phyloP scores from a whole-genome alignment of 2,329 filamentous ascomycete species.

The Cadophora sp. region DNA sequence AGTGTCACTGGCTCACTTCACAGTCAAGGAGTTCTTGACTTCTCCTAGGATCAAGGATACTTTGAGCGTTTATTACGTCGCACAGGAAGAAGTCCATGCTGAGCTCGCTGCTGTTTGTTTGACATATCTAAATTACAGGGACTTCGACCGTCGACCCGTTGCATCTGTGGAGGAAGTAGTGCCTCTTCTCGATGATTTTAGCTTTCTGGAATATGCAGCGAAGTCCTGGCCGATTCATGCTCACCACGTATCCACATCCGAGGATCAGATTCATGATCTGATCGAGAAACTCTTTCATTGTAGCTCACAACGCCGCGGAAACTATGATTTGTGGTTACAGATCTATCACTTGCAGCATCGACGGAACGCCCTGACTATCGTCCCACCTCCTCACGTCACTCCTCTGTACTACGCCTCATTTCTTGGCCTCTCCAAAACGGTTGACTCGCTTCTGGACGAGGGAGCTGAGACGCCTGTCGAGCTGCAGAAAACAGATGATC shows the following conservation, averaged over 20 bases:
- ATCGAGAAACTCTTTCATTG: constrained; percentile 20
- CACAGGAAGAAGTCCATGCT: constrained; percentile 7
- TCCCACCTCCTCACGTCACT: constrained; percentile 12
- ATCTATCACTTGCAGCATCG: constrained; percentile 14
- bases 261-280: constrained; percentile 17
- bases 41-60: constrained; percentile 33
- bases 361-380: background rate
- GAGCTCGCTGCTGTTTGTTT: constrained; percentile 26
- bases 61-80: constrained; percentile 9
- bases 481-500: background rate
- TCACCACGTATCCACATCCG: constrained; percentile 9
- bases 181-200: constrained; percentile 9
- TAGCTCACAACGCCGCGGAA: background rate
- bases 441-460: constrained; percentile 34
- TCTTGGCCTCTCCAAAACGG: constrained; percentile 27
- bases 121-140: constrained; percentile 20
- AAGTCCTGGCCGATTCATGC: constrained; percentile 20
- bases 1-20: constrained; percentile 42
- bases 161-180: background rate
- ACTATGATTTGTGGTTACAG: constrained; percentile 23
- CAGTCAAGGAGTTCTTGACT: constrained; percentile 43
- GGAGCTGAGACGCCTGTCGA: constrained; percentile 31
- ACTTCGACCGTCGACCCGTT: constrained; percentile 16
- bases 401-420: constrained; percentile 33
- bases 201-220: constrained; percentile 12